Conservation (phyloP, 768 basidiomycete genomes). For the Mycena crocata region DNA sequence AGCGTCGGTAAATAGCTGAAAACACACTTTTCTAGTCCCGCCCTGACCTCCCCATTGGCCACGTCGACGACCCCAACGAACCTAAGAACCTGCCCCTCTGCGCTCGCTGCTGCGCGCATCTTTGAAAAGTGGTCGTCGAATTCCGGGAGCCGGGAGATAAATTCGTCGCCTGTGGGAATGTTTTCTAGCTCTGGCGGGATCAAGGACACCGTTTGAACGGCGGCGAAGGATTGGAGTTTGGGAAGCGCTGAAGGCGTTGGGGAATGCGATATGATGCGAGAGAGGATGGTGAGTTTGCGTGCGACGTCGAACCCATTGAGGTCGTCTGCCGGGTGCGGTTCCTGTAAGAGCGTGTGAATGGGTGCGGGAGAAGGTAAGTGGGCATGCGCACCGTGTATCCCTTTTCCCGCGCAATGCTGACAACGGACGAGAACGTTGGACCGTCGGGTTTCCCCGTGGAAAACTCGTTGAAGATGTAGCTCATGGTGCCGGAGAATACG, state of each 20-base stretch:
- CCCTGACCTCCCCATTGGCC: conserved; percentile 75
- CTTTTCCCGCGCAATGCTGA: conserved; percentile 87
- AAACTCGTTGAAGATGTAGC: conserved; percentile 99
- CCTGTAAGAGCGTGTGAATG: conserved; percentile 57
- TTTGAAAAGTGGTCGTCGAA: conserved; percentile 85
- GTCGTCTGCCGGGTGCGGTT: conserved; percentile 97
- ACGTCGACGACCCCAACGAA: conserved; percentile 97
- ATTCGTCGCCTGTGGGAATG: conserved; percentile 82
- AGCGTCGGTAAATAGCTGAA: neutral
- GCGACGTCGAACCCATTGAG: conserved; percentile 97
- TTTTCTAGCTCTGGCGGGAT: conserved; percentile 81
- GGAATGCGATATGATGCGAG: conserved; percentile 72
- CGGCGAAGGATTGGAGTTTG: conserved; percentile 81
- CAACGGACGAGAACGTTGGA: conserved; percentile 89
- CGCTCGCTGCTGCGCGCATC: conserved; percentile 81
- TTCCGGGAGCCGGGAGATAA: conserved; percentile 81
- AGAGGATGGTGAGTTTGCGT: conserved; percentile 95
- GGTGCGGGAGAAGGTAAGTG: neutral
- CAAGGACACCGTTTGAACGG: conserved; percentile 86
- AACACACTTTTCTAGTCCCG: conserved; percentile 88
- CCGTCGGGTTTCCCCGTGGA: conserved; percentile 76
- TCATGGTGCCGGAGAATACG: conserved; percentile 97
- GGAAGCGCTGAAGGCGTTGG: conserved; percentile 51
- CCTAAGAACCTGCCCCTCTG: conserved; percentile 86
- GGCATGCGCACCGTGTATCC: conserved; percentile 85